These are phyloP conservation scores for Neurospora sp. DNA, from an alignment of 495 filamentous ascomycete species.

Conservation along the genomic window DNA sequence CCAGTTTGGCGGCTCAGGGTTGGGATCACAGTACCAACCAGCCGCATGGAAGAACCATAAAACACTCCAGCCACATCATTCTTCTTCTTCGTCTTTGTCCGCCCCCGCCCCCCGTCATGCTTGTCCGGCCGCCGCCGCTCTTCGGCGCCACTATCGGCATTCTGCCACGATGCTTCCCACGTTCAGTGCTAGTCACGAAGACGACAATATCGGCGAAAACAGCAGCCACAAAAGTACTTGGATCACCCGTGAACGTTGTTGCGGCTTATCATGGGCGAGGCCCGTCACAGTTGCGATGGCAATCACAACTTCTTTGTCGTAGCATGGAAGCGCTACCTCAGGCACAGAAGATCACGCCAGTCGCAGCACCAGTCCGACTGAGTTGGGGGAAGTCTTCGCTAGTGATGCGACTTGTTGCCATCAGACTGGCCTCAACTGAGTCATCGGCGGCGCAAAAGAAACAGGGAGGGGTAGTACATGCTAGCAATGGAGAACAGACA, in stretches of 20 bases:
- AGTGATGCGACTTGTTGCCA: not conserved
- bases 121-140: not conserved
- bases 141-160: not conserved
- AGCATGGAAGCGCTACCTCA: not conserved
- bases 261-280: not conserved
- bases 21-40: not conserved
- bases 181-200: not conserved
- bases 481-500: not conserved
- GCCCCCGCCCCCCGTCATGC: not conserved
- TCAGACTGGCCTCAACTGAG: not conserved
- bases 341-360: not conserved
- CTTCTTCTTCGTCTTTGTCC: not conserved
- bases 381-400: not conserved
- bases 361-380: not conserved
- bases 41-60: not conserved
- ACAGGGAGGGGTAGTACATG: not conserved
- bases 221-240: not conserved
- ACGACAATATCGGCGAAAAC: not conserved
- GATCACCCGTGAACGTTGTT: not conserved
- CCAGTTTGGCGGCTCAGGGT: not conserved
- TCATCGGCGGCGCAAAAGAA: not conserved
- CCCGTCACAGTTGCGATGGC: not conserved
- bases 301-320: not conserved
- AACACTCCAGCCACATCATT: not conserved
- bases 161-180: not conserved